Base-by-base conservation (phyloP, 352 stramenopile genomes). In the Phytophthora pinifolia region DNA sequence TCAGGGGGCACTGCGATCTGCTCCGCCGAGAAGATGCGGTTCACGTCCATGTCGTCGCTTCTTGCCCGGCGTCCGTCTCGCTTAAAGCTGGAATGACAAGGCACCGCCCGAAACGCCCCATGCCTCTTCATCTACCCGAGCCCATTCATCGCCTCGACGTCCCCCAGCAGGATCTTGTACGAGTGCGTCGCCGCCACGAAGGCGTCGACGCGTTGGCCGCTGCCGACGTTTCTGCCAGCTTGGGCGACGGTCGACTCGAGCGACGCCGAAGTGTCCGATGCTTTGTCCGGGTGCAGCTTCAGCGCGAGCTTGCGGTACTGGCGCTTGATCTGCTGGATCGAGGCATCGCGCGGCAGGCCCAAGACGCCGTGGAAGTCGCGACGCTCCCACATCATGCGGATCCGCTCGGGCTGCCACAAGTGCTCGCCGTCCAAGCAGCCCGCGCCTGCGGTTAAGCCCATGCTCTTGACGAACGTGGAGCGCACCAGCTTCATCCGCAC, bases 11-110 rank as follows among this genome's bases (percentile, higher is more conserved):
- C 88, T 0, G 78, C 84, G 58, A 97, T 97, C 61, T 97, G 90
- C 68, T 97, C 89, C 8, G 89, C 89, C 38, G 76, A 92, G 59
- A 97, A 97, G 42, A 97, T 97, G 44, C 89, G 83, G 58, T 96
- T 96, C 66, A 94, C 84, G 54, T 97, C 88, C 89, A 97, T 97
- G 8, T 33, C 44, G 33, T 36, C 14, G 15, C 6, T 17, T 5
- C 37, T 31, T 5, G 37, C 31, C 52, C n/a, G n/a, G n/a, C n/a
- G n/a, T n/a, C n/a, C 18, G 29, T n/a, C 3, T 6, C 35, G 31
- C 9, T 29, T 14, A 38, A 51, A 46, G 12, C 49, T 54, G 14
- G 25, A 58, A 46, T 55, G 44, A 18, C 30, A 47, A 25, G 20
- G 20, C 20, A 25, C 20, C 20, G 14, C 17, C 20, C 17, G 41